Percentiles rank a stretch among this genome's conserved stretches.
Evolutionary conservation across 2,329 filamentous ascomycete species (phyloP).

Genomic region (Scopulariopsis brevicaulis): DNA sequence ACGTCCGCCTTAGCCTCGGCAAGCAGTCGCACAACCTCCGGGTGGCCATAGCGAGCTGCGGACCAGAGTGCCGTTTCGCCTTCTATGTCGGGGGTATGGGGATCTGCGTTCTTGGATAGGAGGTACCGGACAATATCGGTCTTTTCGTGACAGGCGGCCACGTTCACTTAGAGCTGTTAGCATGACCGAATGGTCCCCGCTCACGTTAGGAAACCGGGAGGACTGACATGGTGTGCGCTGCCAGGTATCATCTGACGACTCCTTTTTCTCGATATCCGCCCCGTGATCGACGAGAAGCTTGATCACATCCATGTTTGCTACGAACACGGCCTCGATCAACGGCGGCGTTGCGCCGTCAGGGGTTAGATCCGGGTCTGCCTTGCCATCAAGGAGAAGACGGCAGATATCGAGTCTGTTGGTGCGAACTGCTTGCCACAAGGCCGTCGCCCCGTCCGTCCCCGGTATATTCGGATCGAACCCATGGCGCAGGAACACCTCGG

Average conservation of each 20-base stretch:
- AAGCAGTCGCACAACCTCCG: neutral
- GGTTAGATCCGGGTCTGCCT: neutral
- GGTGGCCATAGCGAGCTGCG: neutral
- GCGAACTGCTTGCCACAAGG: neutral
- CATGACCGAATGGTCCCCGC: neutral
- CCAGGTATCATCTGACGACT: neutral
- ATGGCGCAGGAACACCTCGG: neutral
- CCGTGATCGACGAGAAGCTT: neutral
- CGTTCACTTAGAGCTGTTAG: neutral
- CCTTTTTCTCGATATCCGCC: neutral
- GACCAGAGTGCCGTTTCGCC: neutral
- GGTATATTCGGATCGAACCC: neutral
- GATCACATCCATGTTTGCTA: neutral
- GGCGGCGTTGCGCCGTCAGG: neutral
- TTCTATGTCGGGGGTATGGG: neutral
- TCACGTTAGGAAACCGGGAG: neutral
- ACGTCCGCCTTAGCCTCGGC: neutral
- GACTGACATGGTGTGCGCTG: neutral
- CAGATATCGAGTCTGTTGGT: neutral
- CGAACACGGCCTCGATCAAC: neutral
- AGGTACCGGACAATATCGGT: neutral
- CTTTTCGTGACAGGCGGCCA: neutral
- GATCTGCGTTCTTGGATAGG: neutral
- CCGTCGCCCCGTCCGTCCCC: neutral
- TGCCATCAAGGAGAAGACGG: neutral